These are phyloP conservation scores for Osmozyma mogii DNA, from an alignment of 805 yeast genomes.

Conservation along the genomic window DNA sequence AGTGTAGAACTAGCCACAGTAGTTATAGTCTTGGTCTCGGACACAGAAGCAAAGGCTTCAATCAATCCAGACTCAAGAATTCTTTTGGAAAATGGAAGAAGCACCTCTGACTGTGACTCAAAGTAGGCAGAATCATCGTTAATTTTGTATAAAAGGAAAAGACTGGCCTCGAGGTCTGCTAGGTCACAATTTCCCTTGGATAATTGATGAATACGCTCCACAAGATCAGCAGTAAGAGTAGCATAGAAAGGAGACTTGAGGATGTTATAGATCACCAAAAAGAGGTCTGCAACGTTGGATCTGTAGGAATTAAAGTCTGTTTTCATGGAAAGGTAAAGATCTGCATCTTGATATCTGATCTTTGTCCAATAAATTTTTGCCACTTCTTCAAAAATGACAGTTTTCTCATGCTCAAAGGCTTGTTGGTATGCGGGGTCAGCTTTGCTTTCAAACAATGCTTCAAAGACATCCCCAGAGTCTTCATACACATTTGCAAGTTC, in stretches of 20 bases:
- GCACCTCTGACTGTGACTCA: constrained; percentile 16
- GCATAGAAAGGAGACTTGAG: constrained; percentile 47
- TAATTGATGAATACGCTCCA: constrained; percentile 11
- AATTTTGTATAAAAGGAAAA: constrained; percentile 50
- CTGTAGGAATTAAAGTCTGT: constrained; percentile 65
- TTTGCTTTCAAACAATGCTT: constrained; percentile 10
- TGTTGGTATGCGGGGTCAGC: constrained; percentile 9
- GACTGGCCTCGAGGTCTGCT: constrained; percentile 49
- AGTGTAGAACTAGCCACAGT: constrained; percentile 16
- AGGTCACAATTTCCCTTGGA: constrained; percentile 8
- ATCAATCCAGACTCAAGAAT: constrained; percentile 19
- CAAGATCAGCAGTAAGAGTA: constrained; percentile 31
- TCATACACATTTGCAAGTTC: constrained; percentile 49
- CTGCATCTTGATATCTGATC: constrained; percentile 37
- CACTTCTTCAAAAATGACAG: constrained; percentile 40
- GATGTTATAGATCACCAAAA: constrained; percentile 62
- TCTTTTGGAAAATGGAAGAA: constrained; percentile 19
- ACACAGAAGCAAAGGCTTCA: constrained; percentile 12
- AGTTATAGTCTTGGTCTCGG: too few relatives aligned
- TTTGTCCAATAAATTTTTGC: constrained; percentile 65
- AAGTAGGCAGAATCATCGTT: constrained; percentile 43
- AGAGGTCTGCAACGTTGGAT: constrained; percentile 67
- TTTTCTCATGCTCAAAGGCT: constrained; percentile 21
- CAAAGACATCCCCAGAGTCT: constrained; percentile 11
- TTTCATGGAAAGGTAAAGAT: constrained; percentile 22